phyloP scores from a whole-genome alignment of 371 early-diverging fungal species.

The Mucor sp. region DNA sequence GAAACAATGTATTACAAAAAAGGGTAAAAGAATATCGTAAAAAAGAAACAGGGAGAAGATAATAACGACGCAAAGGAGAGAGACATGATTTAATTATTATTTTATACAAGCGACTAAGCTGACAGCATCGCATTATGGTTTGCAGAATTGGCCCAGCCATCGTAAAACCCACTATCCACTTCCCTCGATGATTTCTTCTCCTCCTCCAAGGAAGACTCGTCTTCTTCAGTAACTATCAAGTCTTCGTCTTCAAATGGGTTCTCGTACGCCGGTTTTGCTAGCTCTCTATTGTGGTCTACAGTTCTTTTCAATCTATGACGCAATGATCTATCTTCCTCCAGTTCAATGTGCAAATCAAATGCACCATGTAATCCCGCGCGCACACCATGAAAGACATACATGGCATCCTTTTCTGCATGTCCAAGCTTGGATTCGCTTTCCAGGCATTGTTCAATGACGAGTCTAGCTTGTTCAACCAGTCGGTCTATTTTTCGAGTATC shows the following conservation, averaged over 20 bases:
- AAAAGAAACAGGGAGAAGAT: not conserved
- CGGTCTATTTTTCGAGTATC: conserved; percentile 2
- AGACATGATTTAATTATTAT: not conserved
- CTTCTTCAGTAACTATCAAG: conserved; percentile 41
- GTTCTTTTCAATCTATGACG: conserved; percentile 24
- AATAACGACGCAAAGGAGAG: not conserved
- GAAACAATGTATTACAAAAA: not conserved
- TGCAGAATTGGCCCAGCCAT: conserved; percentile 17
- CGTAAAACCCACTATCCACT: conserved; percentile 28
- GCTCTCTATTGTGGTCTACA: conserved; percentile 29
- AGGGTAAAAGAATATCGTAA: not conserved
- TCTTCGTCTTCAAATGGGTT: conserved; percentile 53
- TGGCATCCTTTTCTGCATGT: conserved; percentile 50
- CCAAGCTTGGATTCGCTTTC: conserved; percentile 50
- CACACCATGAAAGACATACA: conserved; percentile 55
- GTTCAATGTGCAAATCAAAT: conserved; percentile 36
- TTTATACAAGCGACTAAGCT: not conserved
- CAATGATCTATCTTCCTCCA: conserved; percentile 37
- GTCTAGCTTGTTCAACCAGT: conserved; percentile 36
- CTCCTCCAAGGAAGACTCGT: conserved; percentile 12
- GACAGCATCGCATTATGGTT: not conserved
- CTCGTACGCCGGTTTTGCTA: conserved; percentile 30
- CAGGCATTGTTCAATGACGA: conserved; percentile 44
- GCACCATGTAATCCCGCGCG: conserved; percentile 39
- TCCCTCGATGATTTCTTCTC: conserved; percentile 6